Evolutionary conservation across 257 asterid genomes (phyloP).

Genomic region (Lycium ferocissimum): DNA sequence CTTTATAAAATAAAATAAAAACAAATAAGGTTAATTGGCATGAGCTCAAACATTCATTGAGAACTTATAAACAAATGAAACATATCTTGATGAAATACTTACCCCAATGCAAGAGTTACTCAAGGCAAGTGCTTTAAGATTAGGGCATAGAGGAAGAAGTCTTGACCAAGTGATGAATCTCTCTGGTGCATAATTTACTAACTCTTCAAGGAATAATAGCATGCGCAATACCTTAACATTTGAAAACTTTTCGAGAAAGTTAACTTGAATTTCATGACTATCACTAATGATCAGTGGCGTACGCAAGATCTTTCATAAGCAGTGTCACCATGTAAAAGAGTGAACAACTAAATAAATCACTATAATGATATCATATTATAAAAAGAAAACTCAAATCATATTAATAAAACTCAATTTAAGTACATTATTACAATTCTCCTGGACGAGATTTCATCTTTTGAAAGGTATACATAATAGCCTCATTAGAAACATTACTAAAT

Average conservation of each 20-base stretch:
- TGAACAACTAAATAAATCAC: too few relatives aligned
- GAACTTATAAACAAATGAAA: neutral
- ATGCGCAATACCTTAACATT: neutral
- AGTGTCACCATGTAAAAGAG: too few relatives aligned
- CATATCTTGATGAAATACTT: neutral
- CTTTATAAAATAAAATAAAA: neutral
- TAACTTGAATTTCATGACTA: neutral
- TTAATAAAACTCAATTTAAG: too few relatives aligned
- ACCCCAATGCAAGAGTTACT: conserved; percentile 3
- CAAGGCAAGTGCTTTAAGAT: neutral
- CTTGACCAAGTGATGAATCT: conserved; percentile 19
- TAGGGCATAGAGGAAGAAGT: neutral
- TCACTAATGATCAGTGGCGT: neutral
- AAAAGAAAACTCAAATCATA: too few relatives aligned
- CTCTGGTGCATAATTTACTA: neutral
- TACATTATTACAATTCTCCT: too few relatives aligned
- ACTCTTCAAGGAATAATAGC: neutral
- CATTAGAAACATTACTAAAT: too few relatives aligned
- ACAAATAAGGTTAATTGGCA: neutral
- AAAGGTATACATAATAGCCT: too few relatives aligned
- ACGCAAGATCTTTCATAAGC: too few relatives aligned
- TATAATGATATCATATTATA: too few relatives aligned
- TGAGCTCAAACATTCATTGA: neutral
- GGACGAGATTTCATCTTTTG: too few relatives aligned
- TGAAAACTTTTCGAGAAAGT: too few relatives aligned